Conservation (phyloP, 495 filamentous ascomycete species). For the Astrothelium macrocarpum region DNA sequence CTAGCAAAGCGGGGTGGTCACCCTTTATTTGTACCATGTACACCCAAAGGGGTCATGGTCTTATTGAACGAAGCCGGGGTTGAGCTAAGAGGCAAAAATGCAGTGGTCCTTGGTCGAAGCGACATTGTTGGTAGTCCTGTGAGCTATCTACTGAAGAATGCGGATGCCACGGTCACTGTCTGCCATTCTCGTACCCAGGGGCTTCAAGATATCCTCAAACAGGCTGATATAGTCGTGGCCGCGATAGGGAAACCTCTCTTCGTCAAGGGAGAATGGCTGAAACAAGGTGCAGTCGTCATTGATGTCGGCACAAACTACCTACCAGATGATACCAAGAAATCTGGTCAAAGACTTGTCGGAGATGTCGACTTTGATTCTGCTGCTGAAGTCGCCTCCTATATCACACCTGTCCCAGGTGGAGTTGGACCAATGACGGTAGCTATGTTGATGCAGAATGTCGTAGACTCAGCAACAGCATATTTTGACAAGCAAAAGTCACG, state of each 20-base stretch:
- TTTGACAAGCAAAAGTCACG: slow-evolving; percentile 74
- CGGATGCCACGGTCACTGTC: slow-evolving; percentile 90
- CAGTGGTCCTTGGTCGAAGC: slow-evolving; percentile 87
- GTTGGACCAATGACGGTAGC: slow-evolving; percentile 98
- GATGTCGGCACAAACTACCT: slow-evolving; percentile 98
- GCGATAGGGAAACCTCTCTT: slow-evolving; percentile 84
- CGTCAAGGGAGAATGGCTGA: slow-evolving; percentile 90
- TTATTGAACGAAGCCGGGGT: slow-evolving; percentile 77
- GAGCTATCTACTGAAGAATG: slow-evolving; percentile 88
- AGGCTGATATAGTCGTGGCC: slow-evolving; percentile 80
- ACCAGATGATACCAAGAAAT: slow-evolving; percentile 87
- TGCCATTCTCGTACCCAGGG: slow-evolving; percentile 83
- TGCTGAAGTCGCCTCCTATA: slow-evolving; percentile 77
- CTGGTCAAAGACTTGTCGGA: slow-evolving; percentile 84
- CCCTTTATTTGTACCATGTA: slow-evolving; percentile 86
- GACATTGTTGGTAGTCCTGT: slow-evolving; percentile 97
- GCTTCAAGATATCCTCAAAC: slow-evolving; percentile 62
- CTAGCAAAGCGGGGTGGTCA: slow-evolving; percentile 85
- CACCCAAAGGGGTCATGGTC: slow-evolving; percentile 93
- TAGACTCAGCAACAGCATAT: slow-evolving; percentile 67
- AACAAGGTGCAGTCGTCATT: slow-evolving; percentile 86
- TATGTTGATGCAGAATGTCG: slow-evolving; percentile 91
- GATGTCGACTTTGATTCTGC: slow-evolving; percentile 91
- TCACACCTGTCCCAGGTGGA: slow-evolving; percentile 93
- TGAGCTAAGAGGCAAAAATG: slow-evolving; percentile 77